phyloP scores from a whole-genome alignment of 768 basidiomycete species.

The Hypholoma sublateritium region DNA sequence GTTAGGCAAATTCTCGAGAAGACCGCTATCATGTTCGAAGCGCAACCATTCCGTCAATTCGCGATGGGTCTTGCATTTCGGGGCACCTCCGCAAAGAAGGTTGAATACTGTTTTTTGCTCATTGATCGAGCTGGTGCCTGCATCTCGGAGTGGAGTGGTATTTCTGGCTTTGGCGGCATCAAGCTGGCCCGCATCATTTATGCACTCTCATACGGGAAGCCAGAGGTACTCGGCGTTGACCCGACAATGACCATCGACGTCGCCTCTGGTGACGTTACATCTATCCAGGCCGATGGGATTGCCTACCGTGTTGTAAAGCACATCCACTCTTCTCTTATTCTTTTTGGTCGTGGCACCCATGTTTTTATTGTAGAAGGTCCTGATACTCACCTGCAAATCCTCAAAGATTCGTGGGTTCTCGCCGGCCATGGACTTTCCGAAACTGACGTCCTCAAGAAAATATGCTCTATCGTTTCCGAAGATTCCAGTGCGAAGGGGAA shows the following conservation, averaged over 20 bases:
- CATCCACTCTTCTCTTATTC: constrained; percentile 5
- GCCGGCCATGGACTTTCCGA: background rate
- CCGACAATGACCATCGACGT: constrained; percentile 1
- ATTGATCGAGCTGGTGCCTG: background rate
- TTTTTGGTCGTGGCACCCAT: constrained; percentile 10
- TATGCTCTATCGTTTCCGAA: background rate
- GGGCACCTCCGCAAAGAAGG: background rate
- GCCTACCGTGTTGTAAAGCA: constrained; percentile 5
- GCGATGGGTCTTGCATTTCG: background rate
- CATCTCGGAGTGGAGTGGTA: no score
- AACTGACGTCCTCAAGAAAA: background rate
- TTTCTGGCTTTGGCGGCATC: background rate
- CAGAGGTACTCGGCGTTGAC: background rate
- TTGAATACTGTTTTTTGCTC: background rate
- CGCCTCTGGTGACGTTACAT: background rate
- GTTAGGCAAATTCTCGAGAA: background rate
- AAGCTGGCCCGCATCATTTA: background rate
- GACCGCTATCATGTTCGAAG: constrained; percentile 1
- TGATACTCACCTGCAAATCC: background rate
- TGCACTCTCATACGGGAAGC: background rate
- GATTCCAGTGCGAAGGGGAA: background rate
- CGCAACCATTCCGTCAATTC: background rate
- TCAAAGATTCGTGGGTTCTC: constrained; percentile 12
- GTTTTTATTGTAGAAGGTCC: constrained; percentile 5
- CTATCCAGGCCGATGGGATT: background rate